Base-by-base conservation (phyloP, 2,329 filamentous ascomycete species). In the Magnaporthiopsis incrustans region DNA sequence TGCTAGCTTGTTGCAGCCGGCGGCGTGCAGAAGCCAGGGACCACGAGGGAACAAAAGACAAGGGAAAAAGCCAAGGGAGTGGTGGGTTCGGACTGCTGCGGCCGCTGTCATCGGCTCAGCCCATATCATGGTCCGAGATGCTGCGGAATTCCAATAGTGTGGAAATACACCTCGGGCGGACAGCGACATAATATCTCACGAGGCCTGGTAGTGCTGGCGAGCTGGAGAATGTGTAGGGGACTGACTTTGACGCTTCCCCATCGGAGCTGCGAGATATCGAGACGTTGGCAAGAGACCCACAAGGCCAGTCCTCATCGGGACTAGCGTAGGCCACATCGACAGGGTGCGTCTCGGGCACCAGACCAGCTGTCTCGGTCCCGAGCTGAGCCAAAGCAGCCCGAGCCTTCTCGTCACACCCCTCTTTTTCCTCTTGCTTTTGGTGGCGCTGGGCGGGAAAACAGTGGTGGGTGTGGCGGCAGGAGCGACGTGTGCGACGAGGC, bases 181-280 rank as follows among this genome's bases (percentile, higher is more conserved):
- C 18, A n/a, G 44, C 38, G 44, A 25, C 44, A 53, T 53, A 53
- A 53, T 53, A 53, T 53, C n/a, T 30, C 30, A 30, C 30, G 44
- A 53, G 22, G 18, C 44, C n/a, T 22, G 44, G n/a, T 22, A n/a
- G 44, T 22, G 44, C 44, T 22, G n/a, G 22, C 18, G 44, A 22
- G 22, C 44, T 53, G n/a, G 44, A 25, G 22, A 53, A 25, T 35
- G 33, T 12, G 12, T 11, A 8, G 22, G 7, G n/a, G n/a, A n/a
- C 6, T 2, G 8, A 30, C 30, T 30, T 30, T 30, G 30, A 30
- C 64, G 64, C 68, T 71, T 70, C 70, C 71, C 71, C 68, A 71
- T 71, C 70, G 68, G 69, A 69, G 67, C 66, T 67, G 66, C 63
- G 66, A 66, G 61, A 64, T 65, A 64, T 61, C 66, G 66, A 62